Percentiles rank a stretch among this genome's conserved stretches.
Conservation (phyloP, 75 land plant species). For the Picea glauca region DNA sequence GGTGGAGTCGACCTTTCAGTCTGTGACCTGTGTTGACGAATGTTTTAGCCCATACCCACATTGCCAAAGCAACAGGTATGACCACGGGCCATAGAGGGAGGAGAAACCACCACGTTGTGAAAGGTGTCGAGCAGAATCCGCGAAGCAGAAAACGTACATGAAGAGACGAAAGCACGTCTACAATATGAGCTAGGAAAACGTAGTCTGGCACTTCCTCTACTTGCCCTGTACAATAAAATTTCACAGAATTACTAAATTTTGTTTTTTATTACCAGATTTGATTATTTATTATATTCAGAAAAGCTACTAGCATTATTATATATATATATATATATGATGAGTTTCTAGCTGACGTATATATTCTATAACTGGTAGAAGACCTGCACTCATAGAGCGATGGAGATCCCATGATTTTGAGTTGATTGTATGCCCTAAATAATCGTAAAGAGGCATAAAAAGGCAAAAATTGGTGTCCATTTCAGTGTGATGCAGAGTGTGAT, state of each 20-base stretch:
- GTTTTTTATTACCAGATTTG: too few species aligned
- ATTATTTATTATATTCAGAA: too few species aligned
- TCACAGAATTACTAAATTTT: not conserved
- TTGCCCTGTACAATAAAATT: slow-evolving; percentile 35
- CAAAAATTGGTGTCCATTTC: slow-evolving; percentile 76
- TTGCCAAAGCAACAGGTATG: slow-evolving; percentile 20
- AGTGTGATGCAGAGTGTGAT: slow-evolving; percentile 78
- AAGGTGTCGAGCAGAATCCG: slow-evolving; percentile 42
- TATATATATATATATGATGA: too few species aligned
- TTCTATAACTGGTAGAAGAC: slow-evolving; percentile 13
- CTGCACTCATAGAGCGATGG: slow-evolving; percentile 37
- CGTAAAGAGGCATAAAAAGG: slow-evolving; percentile 93
- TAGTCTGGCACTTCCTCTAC: slow-evolving; percentile 64
- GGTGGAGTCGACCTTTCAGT: slow-evolving; percentile 41
- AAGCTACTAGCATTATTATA: not conserved
- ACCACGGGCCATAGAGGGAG: slow-evolving; percentile 38
- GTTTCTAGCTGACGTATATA: too few species aligned
- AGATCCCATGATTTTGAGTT: slow-evolving; percentile 57
- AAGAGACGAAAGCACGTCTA: slow-evolving; percentile 55
- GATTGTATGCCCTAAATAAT: slow-evolving; percentile 65
- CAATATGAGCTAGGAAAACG: slow-evolving; percentile 79
- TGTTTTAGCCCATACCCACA: slow-evolving; percentile 64
- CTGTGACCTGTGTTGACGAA: slow-evolving; percentile 53
- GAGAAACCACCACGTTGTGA: slow-evolving; percentile 21
- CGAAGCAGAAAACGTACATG: slow-evolving; percentile 61